These are phyloP conservation scores for Backusella sp. DNA, from an alignment of 192 early-diverging fungal genomes.

Conservation along the genomic window DNA sequence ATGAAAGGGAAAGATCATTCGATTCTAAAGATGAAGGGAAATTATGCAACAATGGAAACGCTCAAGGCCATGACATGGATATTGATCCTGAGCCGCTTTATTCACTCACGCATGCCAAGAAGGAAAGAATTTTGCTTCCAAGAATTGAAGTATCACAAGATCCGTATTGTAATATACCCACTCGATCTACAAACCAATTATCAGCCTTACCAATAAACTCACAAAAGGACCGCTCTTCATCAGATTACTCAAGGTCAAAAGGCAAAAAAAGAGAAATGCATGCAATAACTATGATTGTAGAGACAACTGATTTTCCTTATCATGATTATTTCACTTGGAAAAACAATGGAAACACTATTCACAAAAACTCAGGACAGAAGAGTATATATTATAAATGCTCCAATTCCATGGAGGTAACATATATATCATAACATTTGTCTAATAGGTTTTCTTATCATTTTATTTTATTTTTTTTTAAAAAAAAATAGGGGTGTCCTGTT, in stretches of 20 bases:
- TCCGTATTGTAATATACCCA: background rate
- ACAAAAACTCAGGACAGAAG: constrained; percentile 37
- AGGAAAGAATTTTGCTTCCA: background rate
- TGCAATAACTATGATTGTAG: constrained; percentile 54
- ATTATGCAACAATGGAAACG: background rate
- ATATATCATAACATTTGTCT: background rate
- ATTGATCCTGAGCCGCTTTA: background rate
- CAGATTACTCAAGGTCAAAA: constrained; percentile 20
- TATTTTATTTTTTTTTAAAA: background rate
- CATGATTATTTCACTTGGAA: constrained; percentile 39
- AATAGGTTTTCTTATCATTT: background rate
- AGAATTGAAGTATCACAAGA: background rate
- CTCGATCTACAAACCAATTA: background rate
- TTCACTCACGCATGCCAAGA: background rate
- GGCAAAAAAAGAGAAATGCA: constrained; percentile 58
- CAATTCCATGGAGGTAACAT: constrained; percentile 38
- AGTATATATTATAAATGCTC: constrained; percentile 43
- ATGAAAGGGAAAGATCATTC: background rate
- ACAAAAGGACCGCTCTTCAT: background rate
- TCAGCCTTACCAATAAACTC: background rate
- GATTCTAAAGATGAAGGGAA: background rate
- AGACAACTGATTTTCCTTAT: constrained; percentile 37
- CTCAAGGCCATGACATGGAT: background rate
- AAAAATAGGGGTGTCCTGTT: constrained; percentile 35
- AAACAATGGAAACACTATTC: constrained; percentile 42